These are phyloP conservation scores for Pseudocercospora pini-densiflorae DNA, from an alignment of 2,329 filamentous ascomycete species.

Conservation along the genomic window DNA sequence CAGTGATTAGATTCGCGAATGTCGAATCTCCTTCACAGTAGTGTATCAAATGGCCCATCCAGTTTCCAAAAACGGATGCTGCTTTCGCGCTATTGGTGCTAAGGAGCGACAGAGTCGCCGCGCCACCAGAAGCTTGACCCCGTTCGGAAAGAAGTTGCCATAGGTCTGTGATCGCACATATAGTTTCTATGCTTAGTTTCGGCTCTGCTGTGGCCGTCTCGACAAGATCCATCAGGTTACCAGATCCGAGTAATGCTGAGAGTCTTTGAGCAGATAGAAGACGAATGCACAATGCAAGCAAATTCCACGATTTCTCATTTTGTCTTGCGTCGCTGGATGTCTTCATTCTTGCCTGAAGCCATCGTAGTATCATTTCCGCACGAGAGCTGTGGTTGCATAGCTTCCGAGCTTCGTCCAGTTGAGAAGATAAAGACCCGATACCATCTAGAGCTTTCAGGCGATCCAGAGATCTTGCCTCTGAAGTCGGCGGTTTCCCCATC, in stretches of 20 bases:
- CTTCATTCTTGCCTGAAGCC: constrained; percentile 66
- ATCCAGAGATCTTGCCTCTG: constrained; percentile 43
- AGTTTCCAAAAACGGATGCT: constrained; percentile 32
- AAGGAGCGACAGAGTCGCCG: constrained; percentile 32
- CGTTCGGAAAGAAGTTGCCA: constrained; percentile 29
- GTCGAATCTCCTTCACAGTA: constrained; percentile 1
- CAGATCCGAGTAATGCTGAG: constrained; percentile 72
- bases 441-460: constrained; percentile 45
- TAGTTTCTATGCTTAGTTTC: constrained; percentile 4
- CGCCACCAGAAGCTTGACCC: constrained; percentile 24
- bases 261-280: constrained; percentile 71
- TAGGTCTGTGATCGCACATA: constrained; percentile 19
- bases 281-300: constrained; percentile 64
- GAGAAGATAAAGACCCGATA: constrained; percentile 30
- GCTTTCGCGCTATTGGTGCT: constrained; percentile 26
- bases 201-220: constrained; percentile 56
- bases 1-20: neutral
- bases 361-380: constrained; percentile 67
- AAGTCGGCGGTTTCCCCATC: constrained; percentile 19
- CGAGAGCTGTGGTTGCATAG: constrained; percentile 39
- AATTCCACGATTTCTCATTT: constrained; percentile 57
- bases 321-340: constrained; percentile 48
- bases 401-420: constrained; percentile 34
- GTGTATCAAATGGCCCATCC: constrained; percentile 26
- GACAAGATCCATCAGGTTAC: constrained; percentile 69